Evolutionary conservation across 495 filamentous ascomycete species (phyloP).

Genomic region (Cercophora scortea): DNA sequence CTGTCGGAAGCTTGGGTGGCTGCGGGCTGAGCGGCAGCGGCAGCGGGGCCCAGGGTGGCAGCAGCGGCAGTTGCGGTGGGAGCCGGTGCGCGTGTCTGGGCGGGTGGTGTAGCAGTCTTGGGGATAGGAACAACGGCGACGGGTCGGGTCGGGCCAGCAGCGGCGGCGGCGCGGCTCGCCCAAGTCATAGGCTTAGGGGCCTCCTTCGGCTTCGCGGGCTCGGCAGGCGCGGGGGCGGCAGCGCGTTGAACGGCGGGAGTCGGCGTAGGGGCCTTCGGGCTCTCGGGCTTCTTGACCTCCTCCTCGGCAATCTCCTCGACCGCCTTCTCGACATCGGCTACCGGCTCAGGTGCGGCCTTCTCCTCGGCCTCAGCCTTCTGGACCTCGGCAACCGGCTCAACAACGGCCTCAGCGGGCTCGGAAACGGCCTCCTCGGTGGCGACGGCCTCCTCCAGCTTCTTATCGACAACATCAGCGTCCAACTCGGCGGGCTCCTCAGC

Average conservation of each 20-base stretch:
- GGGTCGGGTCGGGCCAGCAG: slow-evolving; percentile 30
- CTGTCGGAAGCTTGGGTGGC: slow-evolving; percentile 23
- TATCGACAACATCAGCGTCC: slow-evolving; percentile 37
- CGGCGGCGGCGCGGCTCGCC: slow-evolving; percentile 63
- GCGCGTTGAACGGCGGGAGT: slow-evolving; percentile 40
- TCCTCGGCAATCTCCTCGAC: slow-evolving; percentile 39
- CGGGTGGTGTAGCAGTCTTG: slow-evolving; percentile 36
- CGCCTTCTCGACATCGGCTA: slow-evolving; percentile 27
- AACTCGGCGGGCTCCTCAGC: slow-evolving; percentile 42
- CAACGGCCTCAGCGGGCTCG: slow-evolving; percentile 32
- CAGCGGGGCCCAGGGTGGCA: slow-evolving; percentile 4
- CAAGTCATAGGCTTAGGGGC: slow-evolving; percentile 71
- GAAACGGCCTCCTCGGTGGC: slow-evolving; percentile 28
- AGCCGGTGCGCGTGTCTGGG: slow-evolving; percentile 20
- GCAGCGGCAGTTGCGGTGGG: not conserved
- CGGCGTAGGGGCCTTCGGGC: slow-evolving; percentile 52
- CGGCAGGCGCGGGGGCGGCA: slow-evolving; percentile 27
- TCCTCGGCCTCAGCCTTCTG: slow-evolving; percentile 33
- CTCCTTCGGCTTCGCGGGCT: slow-evolving; percentile 28
- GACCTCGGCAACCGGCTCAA: slow-evolving; percentile 35
- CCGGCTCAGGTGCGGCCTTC: slow-evolving; percentile 23
- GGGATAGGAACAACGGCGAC: slow-evolving; percentile 37
- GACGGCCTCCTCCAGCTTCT: slow-evolving; percentile 42
- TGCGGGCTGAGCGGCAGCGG: slow-evolving; percentile 28
- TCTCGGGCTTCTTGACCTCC: slow-evolving; percentile 44